Evolutionary conservation across 257 asterid genomes (phyloP).

Genomic region (Coffea canephora): DNA sequence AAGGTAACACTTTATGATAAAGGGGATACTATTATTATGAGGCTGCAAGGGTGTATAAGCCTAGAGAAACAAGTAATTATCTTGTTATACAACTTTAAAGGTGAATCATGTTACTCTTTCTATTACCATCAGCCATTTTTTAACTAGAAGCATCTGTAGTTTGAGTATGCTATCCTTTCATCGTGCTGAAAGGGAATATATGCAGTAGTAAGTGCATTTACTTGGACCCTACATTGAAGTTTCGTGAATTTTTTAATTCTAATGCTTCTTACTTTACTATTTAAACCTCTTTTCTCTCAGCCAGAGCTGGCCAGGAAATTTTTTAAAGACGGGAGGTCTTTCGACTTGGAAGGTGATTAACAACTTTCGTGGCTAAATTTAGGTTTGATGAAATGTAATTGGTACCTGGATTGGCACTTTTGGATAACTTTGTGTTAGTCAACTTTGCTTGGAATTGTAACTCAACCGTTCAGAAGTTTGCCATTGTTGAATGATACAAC

Average conservation of each 20-base stretch:
- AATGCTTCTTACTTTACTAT: slow-evolving; percentile 8
- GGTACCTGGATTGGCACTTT: neutral
- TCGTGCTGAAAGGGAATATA: neutral
- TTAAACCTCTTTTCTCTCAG: slow-evolving; percentile 40
- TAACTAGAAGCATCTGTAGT: neutral
- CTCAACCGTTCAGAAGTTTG: neutral
- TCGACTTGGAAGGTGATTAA: slow-evolving; percentile 73
- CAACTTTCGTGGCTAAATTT: slow-evolving; percentile 7
- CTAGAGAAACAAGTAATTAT: no score
- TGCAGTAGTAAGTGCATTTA: neutral
- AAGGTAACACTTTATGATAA: no score
- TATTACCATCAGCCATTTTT: neutral
- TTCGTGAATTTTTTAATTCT: slow-evolving; percentile 6
- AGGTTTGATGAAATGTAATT: neutral
- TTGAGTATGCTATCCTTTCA: neutral
- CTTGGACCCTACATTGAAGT: neutral
- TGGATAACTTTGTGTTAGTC: neutral
- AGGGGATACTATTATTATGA: no score
- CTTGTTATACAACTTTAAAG: no score
- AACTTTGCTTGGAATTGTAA: neutral
- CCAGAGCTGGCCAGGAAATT: slow-evolving; percentile 59
- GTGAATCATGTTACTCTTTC: no score
- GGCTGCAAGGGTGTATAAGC: no score
- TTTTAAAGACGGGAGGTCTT: slow-evolving; percentile 76
- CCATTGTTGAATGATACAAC: neutral